These are phyloP conservation scores for Globisporangium recalcitrans DNA, from an alignment of 352 stramenopile genomes.

Conservation along the genomic window DNA sequence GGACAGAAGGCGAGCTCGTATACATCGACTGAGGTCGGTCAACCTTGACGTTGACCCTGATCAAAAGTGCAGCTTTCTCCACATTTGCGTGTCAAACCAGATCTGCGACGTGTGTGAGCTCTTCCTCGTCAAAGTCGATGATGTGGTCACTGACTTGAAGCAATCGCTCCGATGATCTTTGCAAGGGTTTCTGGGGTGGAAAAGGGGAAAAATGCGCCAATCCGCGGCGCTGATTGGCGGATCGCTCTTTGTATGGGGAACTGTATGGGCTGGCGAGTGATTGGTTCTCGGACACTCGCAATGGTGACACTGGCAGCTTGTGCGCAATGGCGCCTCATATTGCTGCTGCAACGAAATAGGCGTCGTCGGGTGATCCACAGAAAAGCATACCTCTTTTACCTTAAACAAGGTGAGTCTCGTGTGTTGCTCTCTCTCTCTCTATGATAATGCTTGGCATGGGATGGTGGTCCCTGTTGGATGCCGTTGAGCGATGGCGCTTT, in stretches of 20 bases:
- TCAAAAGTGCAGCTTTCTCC: not conserved
- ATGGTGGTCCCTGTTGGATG: too few relatives aligned
- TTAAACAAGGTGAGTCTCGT: constrained; percentile 82
- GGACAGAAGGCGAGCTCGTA: not conserved
- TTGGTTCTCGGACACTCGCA: constrained; percentile 71
- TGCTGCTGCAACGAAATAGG: constrained; percentile 43
- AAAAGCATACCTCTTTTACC: constrained; percentile 65
- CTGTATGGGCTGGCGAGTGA: constrained; percentile 68
- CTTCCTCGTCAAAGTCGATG: constrained; percentile 6
- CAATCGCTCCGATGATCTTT: not conserved
- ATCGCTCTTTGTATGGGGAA: constrained; percentile 24
- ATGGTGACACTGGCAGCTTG: not conserved
- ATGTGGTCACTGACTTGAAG: not conserved
- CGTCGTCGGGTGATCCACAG: constrained; percentile 63
- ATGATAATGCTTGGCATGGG: constrained; percentile 1
- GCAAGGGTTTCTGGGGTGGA: not conserved
- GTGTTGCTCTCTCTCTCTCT: not conserved
- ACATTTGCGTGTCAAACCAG: not conserved
- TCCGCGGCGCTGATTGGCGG: constrained; percentile 32
- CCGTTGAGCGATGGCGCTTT: too few relatives aligned
- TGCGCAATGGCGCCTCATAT: constrained; percentile 9
- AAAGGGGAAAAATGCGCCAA: constrained; percentile 9
- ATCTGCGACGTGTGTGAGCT: constrained; percentile 17
- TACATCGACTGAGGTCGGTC: not conserved
- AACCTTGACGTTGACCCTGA: not conserved